Base-by-base conservation (phyloP, 768 basidiomycete species). In the Cyathus striatus region DNA sequence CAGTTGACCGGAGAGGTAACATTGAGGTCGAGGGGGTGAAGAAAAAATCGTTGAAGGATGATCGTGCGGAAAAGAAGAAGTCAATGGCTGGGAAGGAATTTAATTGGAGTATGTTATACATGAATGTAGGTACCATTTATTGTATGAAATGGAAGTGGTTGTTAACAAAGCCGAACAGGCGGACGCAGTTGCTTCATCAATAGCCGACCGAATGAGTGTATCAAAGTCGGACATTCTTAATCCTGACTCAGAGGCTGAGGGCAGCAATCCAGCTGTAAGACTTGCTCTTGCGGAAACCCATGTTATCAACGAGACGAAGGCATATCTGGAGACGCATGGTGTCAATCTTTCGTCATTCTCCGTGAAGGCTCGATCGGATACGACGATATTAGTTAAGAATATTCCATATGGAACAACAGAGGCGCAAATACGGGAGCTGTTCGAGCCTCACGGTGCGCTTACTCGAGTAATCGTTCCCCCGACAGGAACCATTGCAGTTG, bases 261-360 rank as follows among this genome's bases (percentile, higher is more conserved):
- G n/a, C n/a, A n/a, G n/a, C n/a, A n/a, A n/a, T n/a, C n/a, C 88
- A 1, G 93, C 95, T 2, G 92, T 97, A 44, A 96, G 94, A 60
- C 81, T 98, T 27, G 95, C 96, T 0, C 71, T 98, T 27, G 95
- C 96, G 0, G 96, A 99, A 63, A 96, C 96, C 14, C 90, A 93
- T 52, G 81, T 98, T 61, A 93, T 99, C 44, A 79, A 88, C 46
- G 95, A 98, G 61, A 98, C 94, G 1, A 96, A 95, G 57, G 64
- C 81, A 0, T 96, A 90, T 61, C 78, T 97, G 14, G 90, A 93
- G 56, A 72, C 76, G 2, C 79, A 87, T 44, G 86, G 86, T 13
- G 80, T 88, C 44, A 58, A 80, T 16, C 62, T 87, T 1, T 70
- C 77, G 2, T 69, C 80, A 0, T 83, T 87, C 49, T 68, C 72